Percentiles rank a stretch among this genome's conserved stretches.
Conservation (phyloP, 2,329 filamentous ascomycete species). For the Cercospora janseana region DNA sequence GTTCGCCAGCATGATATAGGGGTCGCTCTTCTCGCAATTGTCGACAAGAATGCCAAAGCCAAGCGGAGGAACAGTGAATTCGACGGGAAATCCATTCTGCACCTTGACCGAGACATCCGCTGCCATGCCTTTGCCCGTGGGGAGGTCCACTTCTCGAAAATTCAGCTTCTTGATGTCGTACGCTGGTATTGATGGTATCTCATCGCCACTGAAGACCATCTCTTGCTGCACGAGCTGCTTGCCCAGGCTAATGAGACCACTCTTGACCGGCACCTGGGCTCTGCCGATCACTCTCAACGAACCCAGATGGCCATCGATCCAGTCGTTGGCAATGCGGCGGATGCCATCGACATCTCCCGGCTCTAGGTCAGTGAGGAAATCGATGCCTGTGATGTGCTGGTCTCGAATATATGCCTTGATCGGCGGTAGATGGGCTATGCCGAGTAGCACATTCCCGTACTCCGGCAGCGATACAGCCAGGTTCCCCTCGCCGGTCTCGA, state of each 20-base stretch:
- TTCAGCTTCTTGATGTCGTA: slow-evolving; percentile 81
- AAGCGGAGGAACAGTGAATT: slow-evolving; percentile 72
- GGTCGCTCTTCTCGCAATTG: slow-evolving; percentile 69
- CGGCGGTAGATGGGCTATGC: slow-evolving; percentile 71
- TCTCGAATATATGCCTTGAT: slow-evolving; percentile 75
- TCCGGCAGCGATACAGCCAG: slow-evolving; percentile 79
- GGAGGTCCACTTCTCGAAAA: slow-evolving; percentile 66
- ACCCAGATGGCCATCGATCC: slow-evolving; percentile 74
- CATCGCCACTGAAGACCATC: slow-evolving; percentile 67
- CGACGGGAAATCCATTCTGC: slow-evolving; percentile 74
- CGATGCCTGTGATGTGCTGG: slow-evolving; percentile 71
- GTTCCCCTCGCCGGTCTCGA: slow-evolving; percentile 70
- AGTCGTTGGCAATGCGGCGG: slow-evolving; percentile 79
- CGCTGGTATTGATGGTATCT: slow-evolving; percentile 74
- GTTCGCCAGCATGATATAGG: slow-evolving; percentile 74
- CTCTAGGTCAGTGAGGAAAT: slow-evolving; percentile 73
- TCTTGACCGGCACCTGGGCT: slow-evolving; percentile 70
- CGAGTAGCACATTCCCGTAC: slow-evolving; percentile 73
- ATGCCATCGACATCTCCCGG: slow-evolving; percentile 76
- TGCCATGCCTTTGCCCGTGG: slow-evolving; percentile 65
- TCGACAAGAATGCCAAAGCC: slow-evolving; percentile 82
- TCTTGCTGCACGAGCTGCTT: slow-evolving; percentile 72
- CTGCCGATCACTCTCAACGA: slow-evolving; percentile 70
- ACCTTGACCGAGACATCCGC: slow-evolving; percentile 74
- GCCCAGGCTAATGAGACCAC: slow-evolving; percentile 76